Percentiles rank a stretch among this genome's conserved stretches.
These are phyloP conservation scores for Colletotrichum incanum DNA, from an alignment of 2,329 filamentous ascomycete genomes.

Conservation along the genomic window DNA sequence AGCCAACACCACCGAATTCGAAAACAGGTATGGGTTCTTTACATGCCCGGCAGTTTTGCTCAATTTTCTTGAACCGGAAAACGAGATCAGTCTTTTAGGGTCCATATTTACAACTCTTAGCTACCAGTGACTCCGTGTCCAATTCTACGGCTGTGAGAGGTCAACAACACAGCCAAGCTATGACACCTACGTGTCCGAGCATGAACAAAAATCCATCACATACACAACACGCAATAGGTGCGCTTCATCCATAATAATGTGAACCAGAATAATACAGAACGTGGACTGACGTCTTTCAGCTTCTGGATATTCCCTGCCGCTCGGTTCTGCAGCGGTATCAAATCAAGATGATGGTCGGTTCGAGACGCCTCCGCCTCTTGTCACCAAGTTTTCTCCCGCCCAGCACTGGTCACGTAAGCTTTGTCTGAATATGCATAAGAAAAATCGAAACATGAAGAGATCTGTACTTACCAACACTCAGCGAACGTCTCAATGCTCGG, in stretches of 20 bases:
- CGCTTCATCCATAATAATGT: neutral
- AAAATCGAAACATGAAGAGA: neutral
- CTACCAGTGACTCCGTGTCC: neutral
- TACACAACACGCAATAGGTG: neutral
- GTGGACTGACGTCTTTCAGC: neutral
- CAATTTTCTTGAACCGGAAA: neutral
- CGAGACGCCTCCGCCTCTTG: neutral
- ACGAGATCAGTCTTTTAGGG: accelerated
- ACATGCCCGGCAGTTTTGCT: neutral
- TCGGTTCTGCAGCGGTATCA: neutral
- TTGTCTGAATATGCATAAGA: neutral
- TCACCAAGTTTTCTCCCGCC: neutral
- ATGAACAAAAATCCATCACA: neutral
- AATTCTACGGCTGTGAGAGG: neutral
- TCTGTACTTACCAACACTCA: neutral
- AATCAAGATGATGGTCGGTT: neutral
- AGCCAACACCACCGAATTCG: neutral
- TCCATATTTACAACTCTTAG: neutral
- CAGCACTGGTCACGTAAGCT: neutral
- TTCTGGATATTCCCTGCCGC: neutral
- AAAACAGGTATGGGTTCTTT: neutral
- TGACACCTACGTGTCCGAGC: neutral
- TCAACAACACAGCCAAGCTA: neutral
- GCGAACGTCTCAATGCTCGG: neutral
- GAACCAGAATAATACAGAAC: neutral